phyloP scores from a whole-genome alignment of 169 alveolate genomes.

The Cryptosporidium parvum region DNA sequence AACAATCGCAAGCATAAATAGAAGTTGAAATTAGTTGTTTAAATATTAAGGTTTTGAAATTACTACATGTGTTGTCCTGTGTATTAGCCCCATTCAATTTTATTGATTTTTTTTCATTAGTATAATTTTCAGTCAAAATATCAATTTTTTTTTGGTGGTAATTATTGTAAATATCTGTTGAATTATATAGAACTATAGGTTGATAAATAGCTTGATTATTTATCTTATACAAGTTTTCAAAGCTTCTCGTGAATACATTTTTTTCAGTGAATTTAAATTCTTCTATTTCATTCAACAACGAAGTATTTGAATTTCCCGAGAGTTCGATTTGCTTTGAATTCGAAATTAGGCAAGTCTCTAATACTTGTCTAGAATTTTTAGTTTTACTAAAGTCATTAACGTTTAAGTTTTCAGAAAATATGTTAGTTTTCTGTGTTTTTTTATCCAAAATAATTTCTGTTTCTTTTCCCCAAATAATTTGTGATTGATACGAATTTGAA shows the following conservation, averaged over 20 bases:
- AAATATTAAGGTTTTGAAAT: neutral
- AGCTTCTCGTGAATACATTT: neutral
- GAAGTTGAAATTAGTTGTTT: neutral
- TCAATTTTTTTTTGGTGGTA: neutral
- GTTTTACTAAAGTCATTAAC: neutral
- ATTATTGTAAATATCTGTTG: neutral
- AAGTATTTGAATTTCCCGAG: neutral
- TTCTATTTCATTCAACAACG: neutral
- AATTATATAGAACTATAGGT: neutral
- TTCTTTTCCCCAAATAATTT: constrained; percentile 44
- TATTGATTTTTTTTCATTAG: neutral
- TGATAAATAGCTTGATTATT: neutral
- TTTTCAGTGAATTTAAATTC: neutral
- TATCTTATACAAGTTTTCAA: neutral
- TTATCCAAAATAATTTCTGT: constrained; percentile 20
- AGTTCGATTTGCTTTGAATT: neutral
- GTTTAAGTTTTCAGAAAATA: neutral
- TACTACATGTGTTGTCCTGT: neutral
- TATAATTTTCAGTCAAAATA: neutral
- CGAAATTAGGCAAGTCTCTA: neutral
- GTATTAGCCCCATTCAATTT: neutral
- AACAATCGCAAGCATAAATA: constrained; percentile 31
- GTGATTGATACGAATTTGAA: constrained; percentile 8
- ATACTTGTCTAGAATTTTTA: neutral
- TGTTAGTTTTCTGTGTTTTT: neutral